A percentile compares a stretch with the other conserved stretches of the same genome.
Evolutionary conservation across 2,329 filamentous ascomycete genomes (phyloP).

Genomic region (Pezicula carpinea): DNA sequence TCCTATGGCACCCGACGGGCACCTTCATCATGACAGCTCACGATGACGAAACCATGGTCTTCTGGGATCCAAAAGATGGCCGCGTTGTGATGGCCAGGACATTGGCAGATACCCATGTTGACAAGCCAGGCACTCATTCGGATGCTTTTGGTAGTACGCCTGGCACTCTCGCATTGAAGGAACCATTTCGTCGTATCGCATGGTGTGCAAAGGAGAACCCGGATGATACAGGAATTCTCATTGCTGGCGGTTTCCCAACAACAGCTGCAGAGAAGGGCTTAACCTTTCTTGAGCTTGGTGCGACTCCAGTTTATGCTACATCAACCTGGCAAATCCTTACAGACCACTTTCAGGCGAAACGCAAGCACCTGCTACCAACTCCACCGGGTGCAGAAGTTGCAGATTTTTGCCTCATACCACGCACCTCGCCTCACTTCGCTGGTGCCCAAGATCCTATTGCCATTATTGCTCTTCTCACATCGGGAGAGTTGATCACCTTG

Average conservation of each 20-base stretch:
- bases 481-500: conserved; percentile 83
- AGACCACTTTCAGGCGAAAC: conserved; percentile 75
- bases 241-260: conserved; percentile 73
- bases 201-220: conserved; percentile 96
- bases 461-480: conserved; percentile 71
- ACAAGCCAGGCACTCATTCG: conserved; percentile 51
- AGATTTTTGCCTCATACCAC: conserved; percentile 80
- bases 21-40: conserved; percentile 28
- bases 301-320: conserved; percentile 86
- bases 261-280: conserved; percentile 69
- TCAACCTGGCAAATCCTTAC: conserved; percentile 82
- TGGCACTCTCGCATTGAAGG: conserved; percentile 55
- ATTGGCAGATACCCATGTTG: conserved; percentile 66
- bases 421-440: conserved; percentile 76
- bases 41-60: conserved; percentile 76
- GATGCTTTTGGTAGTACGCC: conserved; percentile 37
- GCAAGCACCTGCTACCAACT: conserved; percentile 65
- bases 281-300: conserved; percentile 84
- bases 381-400: conserved; percentile 73
- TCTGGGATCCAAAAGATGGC: conserved; percentile 92
- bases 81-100: conserved; percentile 80
- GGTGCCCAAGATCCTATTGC: conserved; percentile 90
- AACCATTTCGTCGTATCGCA: conserved; percentile 71
- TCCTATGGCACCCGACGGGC: conserved; percentile 87
- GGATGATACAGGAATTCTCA: conserved; percentile 84